Percentiles rank a stretch among this genome's conserved stretches.
phyloP scores from a whole-genome alignment of 1,139 yeast genomes.

The Zygoascus sp. region DNA sequence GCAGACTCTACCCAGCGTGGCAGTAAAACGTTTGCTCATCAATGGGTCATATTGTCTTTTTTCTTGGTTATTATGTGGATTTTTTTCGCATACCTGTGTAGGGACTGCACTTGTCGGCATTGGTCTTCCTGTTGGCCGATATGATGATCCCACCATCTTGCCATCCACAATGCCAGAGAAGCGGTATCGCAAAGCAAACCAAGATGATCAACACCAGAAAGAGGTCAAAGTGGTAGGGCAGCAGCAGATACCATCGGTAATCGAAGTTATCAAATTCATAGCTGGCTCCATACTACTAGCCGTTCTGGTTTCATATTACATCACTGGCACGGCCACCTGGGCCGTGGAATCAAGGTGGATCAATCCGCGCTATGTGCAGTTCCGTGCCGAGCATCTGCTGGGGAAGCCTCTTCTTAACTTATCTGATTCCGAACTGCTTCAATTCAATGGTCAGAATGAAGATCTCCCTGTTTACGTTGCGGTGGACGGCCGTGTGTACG shows the following conservation, averaged over 20 bases:
- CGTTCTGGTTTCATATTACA: constrained; percentile 38
- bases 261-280: constrained; percentile 45
- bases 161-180: neutral
- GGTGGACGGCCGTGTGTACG: constrained; percentile 57
- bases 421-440: constrained; percentile 46
- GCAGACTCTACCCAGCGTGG: too few relatives aligned
- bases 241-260: constrained; percentile 3
- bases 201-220: neutral
- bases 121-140: too few relatives aligned
- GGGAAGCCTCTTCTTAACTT: constrained; percentile 32
- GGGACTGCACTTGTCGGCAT: too few relatives aligned
- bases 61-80: too few relatives aligned
- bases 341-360: constrained; percentile 49
- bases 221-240: neutral
- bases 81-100: too few relatives aligned
- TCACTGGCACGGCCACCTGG: constrained; percentile 38
- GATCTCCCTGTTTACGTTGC: constrained; percentile 58
- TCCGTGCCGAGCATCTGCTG: constrained; percentile 28
- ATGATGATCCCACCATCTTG: too few relatives aligned
- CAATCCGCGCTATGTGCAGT: constrained; percentile 43
- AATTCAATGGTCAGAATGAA: constrained; percentile 50
- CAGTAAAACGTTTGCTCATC: too few relatives aligned
- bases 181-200: neutral
- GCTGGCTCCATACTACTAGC: constrained; percentile 48
- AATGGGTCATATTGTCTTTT: too few relatives aligned